Base-by-base conservation (phyloP, 352 stramenopile genomes). In the Globisporangium nagaii region DNA sequence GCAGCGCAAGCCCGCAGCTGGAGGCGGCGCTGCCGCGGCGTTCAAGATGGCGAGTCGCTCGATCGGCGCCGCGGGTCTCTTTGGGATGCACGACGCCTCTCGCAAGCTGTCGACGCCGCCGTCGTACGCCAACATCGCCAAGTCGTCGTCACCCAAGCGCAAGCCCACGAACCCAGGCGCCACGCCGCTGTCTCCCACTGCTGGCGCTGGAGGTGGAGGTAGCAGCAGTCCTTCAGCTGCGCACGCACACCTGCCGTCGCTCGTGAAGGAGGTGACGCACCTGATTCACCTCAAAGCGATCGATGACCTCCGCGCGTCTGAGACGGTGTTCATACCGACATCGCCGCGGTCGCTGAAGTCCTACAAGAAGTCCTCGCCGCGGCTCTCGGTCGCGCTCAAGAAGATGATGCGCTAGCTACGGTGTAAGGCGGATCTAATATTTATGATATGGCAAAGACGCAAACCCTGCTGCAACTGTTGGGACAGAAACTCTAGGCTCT, bases 331-430 rank as follows among this genome's bases (percentile, higher is more conserved):
- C 28, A 50, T 60, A 22, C 70, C 70, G 12, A 61, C 46, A 0
- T 78, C 68, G 17, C 70, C 70, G 53, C 70, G 70, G 17, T 71
- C 72, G 19, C 62, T 75, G 30, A 73, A 83, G 47, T 73, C 67
- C n/a, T 63, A 62, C 56, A 79, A 70, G 57, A 73, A 69, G 28
- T 65, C 45, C 31, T 61, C 72, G 3, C 72, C 70, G 42, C 72
- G 72, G 1, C 60, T 84, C 20, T 76, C 68, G 5, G 50, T 61
- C 13, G 54, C 68, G 22, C 35, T 83, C 43, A 71, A 79, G 31
- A 79, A 78, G 49, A 58, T 83, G 24, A 79, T 80, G 55, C 63
- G 63, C 36, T 84, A 50, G 40, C 20, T 15, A 24, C 4, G 24
- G 17, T 2, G 17, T 37, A 20, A 8, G 43, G 19, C 13, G 15